Percentiles rank a stretch among this genome's conserved stretches.
Conservation (phyloP, 495 filamentous ascomycete genomes). For the Tuber magnatum region DNA sequence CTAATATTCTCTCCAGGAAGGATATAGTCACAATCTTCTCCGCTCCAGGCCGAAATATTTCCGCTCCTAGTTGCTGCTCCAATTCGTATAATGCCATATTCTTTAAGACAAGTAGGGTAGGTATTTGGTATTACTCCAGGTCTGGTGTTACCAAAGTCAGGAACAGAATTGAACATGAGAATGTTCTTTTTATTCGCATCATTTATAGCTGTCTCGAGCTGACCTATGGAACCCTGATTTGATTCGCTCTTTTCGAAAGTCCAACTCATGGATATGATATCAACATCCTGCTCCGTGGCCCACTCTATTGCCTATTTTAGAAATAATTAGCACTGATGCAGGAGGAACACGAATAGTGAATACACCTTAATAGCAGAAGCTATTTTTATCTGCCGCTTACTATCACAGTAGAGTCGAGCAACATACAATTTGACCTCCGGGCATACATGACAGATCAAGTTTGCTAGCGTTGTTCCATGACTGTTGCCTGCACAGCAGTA, state of each 20-base stretch:
- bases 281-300: slow-evolving; percentile 34
- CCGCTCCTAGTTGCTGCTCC: too few relatives aligned
- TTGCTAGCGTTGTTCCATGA: too few relatives aligned
- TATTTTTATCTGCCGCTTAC: slow-evolving; percentile 9
- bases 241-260: slow-evolving; percentile 24
- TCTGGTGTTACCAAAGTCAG: slow-evolving; percentile 36
- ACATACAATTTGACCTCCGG: slow-evolving; percentile 42
- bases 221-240: slow-evolving; percentile 13
- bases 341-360: not conserved
- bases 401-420: slow-evolving; percentile 35
- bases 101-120: too few relatives aligned
- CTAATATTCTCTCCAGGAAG: slow-evolving; percentile 7
- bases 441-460: slow-evolving; percentile 37
- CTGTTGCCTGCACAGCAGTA: too few relatives aligned
- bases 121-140: too few relatives aligned
- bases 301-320: slow-evolving; percentile 36
- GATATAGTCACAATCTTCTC: not conserved
- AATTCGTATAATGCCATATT: slow-evolving; percentile 14
- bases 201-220: slow-evolving; percentile 28
- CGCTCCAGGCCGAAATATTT: slow-evolving; percentile 1
- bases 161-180: slow-evolving; percentile 40
- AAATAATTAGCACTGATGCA: not conserved
- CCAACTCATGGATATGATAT: slow-evolving; percentile 43
- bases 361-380: slow-evolving; percentile 23
- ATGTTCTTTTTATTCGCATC: slow-evolving; percentile 26